These are phyloP conservation scores for Arachnopeziza araneosa DNA, from an alignment of 2,329 filamentous ascomycete genomes.

Conservation along the genomic window DNA sequence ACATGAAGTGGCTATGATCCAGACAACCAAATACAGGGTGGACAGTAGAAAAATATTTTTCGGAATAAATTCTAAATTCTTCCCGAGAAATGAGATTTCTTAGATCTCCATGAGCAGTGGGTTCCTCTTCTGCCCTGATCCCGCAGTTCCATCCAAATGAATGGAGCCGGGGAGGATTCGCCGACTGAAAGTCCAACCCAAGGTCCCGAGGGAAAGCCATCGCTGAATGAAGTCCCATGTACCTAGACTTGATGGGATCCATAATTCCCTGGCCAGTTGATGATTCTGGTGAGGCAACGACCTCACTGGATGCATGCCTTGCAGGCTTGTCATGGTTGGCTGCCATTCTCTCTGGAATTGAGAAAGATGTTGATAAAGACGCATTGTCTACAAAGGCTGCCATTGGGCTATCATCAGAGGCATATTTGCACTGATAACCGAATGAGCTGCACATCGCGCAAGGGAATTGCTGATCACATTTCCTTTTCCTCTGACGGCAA, in stretches of 20 bases:
- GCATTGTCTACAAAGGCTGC: constrained; percentile 10
- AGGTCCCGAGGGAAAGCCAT: constrained; percentile 32
- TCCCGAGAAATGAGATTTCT: constrained; percentile 24
- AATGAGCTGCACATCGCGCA: constrained; percentile 22
- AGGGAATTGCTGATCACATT: constrained; percentile 22
- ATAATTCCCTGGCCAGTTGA: constrained; percentile 19
- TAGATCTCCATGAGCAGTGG: constrained; percentile 20
- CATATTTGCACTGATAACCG: constrained; percentile 21
- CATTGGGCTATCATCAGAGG: constrained; percentile 9
- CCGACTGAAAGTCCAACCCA: constrained; percentile 29
- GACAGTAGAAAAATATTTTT: constrained; percentile 27
- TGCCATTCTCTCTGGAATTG: background rate
- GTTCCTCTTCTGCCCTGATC: constrained; percentile 18
- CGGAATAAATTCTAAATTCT: constrained; percentile 23
- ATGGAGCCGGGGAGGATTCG: constrained; percentile 32
- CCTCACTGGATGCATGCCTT: background rate
- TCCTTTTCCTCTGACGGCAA: constrained; percentile 23
- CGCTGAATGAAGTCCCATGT: constrained; percentile 12
- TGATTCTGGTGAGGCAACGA: background rate
- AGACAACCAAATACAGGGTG: constrained; percentile 32
- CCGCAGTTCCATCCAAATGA: constrained; percentile 35
- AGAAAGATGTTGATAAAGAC: background rate
- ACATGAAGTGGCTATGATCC: constrained; percentile 23
- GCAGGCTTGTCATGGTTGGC: background rate
- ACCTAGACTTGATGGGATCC: constrained; percentile 29